These are phyloP conservation scores for Bipolaris oryzae DNA, from an alignment of 2,329 filamentous ascomycete genomes.

Conservation along the genomic window DNA sequence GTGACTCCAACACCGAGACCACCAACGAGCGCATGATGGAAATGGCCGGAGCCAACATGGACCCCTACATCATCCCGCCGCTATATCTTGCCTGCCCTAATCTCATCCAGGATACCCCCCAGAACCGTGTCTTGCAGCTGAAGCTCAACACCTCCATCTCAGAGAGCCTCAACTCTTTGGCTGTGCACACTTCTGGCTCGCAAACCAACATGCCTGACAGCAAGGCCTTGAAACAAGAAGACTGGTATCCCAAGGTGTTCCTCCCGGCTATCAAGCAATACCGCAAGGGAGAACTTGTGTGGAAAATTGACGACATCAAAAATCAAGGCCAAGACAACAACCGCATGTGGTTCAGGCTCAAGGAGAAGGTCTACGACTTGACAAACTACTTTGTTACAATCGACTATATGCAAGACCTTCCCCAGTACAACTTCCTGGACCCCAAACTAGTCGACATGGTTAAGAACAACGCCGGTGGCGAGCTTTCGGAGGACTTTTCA, in stretches of 20 bases:
- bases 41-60: slow-evolving; percentile 78
- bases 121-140: slow-evolving; percentile 61
- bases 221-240: slow-evolving; percentile 63
- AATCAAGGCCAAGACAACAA: slow-evolving; percentile 69
- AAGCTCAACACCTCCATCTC: slow-evolving; percentile 66
- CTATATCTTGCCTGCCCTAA: slow-evolving; percentile 75
- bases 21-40: slow-evolving; percentile 70
- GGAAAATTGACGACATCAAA: slow-evolving; percentile 64
- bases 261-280: slow-evolving; percentile 80
- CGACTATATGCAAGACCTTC: slow-evolving; percentile 61
- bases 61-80: slow-evolving; percentile 84
- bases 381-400: slow-evolving; percentile 89
- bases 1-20: slow-evolving; percentile 70
- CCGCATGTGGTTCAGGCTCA: slow-evolving; percentile 80
- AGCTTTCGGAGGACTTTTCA: slow-evolving; percentile 74
- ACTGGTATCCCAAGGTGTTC: slow-evolving; percentile 82
- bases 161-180: slow-evolving; percentile 55
- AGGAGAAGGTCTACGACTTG: slow-evolving; percentile 81
- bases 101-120: slow-evolving; percentile 60
- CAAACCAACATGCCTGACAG: slow-evolving; percentile 59
- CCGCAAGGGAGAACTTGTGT: slow-evolving; percentile 86
- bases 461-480: slow-evolving; percentile 75
- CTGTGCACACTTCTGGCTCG: slow-evolving; percentile 73
- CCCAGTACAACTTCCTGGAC: slow-evolving; percentile 75
- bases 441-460: slow-evolving; percentile 69